Evolutionary conservation across 768 basidiomycete genomes (phyloP).

Genomic region (Hericium erinaceus): DNA sequence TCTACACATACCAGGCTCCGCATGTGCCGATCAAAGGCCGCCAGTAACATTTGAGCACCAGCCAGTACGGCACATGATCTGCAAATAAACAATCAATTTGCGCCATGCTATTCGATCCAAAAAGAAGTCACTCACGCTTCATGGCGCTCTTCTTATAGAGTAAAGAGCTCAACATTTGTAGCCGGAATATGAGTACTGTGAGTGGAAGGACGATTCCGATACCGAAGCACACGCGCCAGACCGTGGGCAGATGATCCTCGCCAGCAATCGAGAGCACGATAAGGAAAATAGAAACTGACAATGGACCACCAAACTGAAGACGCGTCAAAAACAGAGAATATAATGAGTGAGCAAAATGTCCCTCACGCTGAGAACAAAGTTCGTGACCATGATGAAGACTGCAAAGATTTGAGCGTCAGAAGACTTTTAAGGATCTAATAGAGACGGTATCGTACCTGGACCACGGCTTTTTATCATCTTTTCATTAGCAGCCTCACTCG

Average conservation of each 20-base stretch:
- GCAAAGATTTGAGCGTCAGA: neutral
- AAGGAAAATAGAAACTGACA: slow-evolving; percentile 58
- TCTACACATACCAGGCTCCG: slow-evolving; percentile 48
- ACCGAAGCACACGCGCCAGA: slow-evolving; percentile 62
- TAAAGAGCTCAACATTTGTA: slow-evolving; percentile 61
- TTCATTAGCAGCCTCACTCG: slow-evolving; percentile 69
- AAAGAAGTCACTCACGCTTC: slow-evolving; percentile 33
- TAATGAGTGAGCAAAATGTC: too few relatives aligned
- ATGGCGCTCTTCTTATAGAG: slow-evolving; percentile 59
- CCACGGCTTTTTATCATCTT: slow-evolving; percentile 50
- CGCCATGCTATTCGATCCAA: neutral
- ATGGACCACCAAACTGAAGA: slow-evolving; percentile 51
- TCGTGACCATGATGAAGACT: slow-evolving; percentile 73
- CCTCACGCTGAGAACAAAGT: slow-evolving; percentile 55
- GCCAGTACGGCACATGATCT: slow-evolving; percentile 51
- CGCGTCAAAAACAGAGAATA: neutral
- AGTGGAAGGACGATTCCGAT: slow-evolving; percentile 55
- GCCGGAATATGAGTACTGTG: slow-evolving; percentile 62
- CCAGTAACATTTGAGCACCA: slow-evolving; percentile 61
- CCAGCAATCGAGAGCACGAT: slow-evolving; percentile 63
- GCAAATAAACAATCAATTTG: neutral
- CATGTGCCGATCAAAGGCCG: slow-evolving; percentile 58
- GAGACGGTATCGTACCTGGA: slow-evolving; percentile 30
- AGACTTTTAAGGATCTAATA: neutral
- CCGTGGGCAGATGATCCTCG: slow-evolving; percentile 47